Base-by-base conservation (phyloP, 2,329 filamentous ascomycete genomes). In the Fusarium annulatum region DNA sequence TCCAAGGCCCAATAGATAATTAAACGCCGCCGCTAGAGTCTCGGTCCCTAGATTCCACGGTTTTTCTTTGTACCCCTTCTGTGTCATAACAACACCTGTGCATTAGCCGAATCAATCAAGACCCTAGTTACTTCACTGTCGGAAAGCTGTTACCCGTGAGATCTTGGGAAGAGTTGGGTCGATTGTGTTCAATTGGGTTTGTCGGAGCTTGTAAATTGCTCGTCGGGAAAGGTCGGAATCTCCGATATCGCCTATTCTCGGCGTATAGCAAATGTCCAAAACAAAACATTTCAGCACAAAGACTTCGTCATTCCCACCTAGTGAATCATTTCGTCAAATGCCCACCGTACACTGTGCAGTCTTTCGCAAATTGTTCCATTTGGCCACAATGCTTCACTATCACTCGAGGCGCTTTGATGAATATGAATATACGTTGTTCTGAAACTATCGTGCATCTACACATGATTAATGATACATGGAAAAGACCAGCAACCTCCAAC, bases 1-100 rank as follows among this genome's bases (percentile, higher is more conserved):
- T 85, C 88, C 81, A 91, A 91, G 86, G 83, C 88, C 77, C 85
- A 91, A 89, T 91, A 91, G 84, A 87, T 82, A 79, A 80, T 73
- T 76, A 78, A 49, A 68, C 49, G 57, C 75, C 80, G 59, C 75
- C 80, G 73, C 75, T 80, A 79, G 79, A 83, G 80, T 78, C 75
- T 78, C 79, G 76, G 81, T 75, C 74, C 77, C 78, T 81, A 81
- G 79, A 80, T 77, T 73, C 76, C 77, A 75, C 74, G 76, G 76
- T 78, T 88, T 88, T 84, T 85, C 83, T 89, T 88, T 88, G 85
- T 88, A 79, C 80, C 80, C 82, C 79, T 81, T 80, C 78, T 85
- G 83, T 88, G 86, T 88, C 84, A 83, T 88, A 74, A 70, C 71
- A 86, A 86, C 85, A 87, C 85, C 82, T 90, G 88, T 90, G 88